Evolutionary conservation across 1,284 basidiomycete species (phyloP), one percentile per base, ranked within the genome.

Genomic region (Takashimella tepidaria): DNA sequence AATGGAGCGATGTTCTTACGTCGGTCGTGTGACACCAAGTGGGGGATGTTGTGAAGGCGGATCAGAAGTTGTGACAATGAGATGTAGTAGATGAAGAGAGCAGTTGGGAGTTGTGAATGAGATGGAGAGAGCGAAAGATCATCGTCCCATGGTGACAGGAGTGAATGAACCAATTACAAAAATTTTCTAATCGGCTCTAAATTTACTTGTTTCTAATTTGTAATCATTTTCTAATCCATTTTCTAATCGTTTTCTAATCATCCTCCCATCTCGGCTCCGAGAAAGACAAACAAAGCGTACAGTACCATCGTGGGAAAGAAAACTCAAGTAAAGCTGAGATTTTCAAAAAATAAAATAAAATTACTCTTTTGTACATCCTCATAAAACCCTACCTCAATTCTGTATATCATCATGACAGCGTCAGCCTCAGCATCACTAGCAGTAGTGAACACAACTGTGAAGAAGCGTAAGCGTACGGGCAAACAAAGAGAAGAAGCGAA

Each of bases 391-490:
- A 8, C 31, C 31, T 8, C 31, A 8, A 37, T 37, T 16, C 31
- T 16, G 31, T 8, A 8, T 16, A 8, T 37, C 31, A 37, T 47
- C 50, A 49, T 49, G 52, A 20, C 46, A 51, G 26, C 26, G 46
- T 31, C 46, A 49, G 53, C 23, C 50, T 49, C 44, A 26, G 40
- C 47, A 23, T 45, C n/a, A 25, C 41, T 44, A 21, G 48, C 25
- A 19, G 52, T 37, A 20, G 16, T 20, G 58, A 56, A n/a, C n/a
- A n/a, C n/a, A n/a, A n/a, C n/a, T n/a, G n/a, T n/a, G n/a, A 70
- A 68, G 60, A 75, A 75, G 60, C 51, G 72, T 22, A 75, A 75
- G 57, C 61, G 73, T 37, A 72, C 72, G 0, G 73, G 73, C 23
- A 73, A 71, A 60, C 62, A 69, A 56, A 49, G 71, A n/a, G 71